These are phyloP conservation scores for Alternaria sp. DNA, from an alignment of 2,329 filamentous ascomycete genomes.

Conservation along the genomic window DNA sequence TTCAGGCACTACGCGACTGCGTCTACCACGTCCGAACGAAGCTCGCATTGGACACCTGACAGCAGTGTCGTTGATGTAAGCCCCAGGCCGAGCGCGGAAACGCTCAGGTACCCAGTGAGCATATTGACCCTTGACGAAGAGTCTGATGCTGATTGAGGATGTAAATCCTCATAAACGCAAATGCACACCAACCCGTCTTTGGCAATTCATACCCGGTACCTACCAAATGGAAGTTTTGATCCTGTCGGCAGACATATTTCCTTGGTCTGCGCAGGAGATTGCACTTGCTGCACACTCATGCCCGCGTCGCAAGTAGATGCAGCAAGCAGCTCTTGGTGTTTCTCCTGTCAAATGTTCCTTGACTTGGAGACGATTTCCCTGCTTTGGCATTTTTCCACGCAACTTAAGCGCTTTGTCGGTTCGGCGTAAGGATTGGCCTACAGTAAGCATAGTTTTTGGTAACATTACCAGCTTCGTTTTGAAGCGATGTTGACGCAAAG, in stretches of 20 bases:
- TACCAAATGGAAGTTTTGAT: background rate
- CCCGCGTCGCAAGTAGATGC: background rate
- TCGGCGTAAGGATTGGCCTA: background rate
- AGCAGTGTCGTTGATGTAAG: constrained; percentile 52
- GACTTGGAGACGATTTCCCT: background rate
- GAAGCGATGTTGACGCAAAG: background rate
- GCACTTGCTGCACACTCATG: background rate
- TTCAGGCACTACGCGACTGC: constrained; percentile 51
- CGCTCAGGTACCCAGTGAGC: constrained; percentile 40
- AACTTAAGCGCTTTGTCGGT: background rate
- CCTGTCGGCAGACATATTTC: background rate
- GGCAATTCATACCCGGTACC: constrained; percentile 3
- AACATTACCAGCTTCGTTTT: background rate
- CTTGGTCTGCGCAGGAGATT: background rate
- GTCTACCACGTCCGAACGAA: constrained; percentile 30
- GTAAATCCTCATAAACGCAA: background rate
- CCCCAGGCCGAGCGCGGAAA: constrained; percentile 51
- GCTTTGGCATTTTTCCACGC: background rate
- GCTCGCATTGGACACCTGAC: constrained; percentile 48
- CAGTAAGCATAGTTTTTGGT: background rate
- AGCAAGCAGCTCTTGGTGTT: background rate
- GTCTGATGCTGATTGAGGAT: constrained; percentile 24
- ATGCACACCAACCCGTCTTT: constrained; percentile 14
- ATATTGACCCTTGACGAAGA: constrained; percentile 36
- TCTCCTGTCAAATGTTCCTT: background rate